Conservation (phyloP, 345 rosid species). For the Eucalyptus albens region DNA sequence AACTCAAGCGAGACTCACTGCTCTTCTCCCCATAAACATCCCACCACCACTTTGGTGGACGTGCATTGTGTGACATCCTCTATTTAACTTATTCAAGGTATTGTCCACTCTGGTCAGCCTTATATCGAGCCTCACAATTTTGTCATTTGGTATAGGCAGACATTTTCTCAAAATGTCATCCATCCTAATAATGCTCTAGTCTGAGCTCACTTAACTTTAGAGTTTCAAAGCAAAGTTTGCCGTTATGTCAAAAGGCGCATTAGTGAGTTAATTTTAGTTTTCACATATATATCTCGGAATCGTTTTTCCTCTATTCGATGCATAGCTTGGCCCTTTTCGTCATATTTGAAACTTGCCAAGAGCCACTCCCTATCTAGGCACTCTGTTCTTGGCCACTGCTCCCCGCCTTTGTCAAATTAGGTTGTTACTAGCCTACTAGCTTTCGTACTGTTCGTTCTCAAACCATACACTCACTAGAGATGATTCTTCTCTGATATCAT, state of each 20-base stretch:
- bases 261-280: neutral
- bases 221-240: too few relatives aligned
- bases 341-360: neutral
- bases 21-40: neutral
- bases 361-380: neutral
- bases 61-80: neutral
- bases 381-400: fast-evolving
- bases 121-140: too few relatives aligned
- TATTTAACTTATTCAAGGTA: neutral
- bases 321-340: neutral
- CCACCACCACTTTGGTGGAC: neutral
- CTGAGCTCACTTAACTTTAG: neutral
- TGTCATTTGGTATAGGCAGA: neutral
- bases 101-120: neutral
- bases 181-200: too few relatives aligned
- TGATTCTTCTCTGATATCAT: neutral
- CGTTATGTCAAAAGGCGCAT: neutral
- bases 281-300: too few relatives aligned
- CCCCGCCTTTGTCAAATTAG: neutral
- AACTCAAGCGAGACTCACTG: fast-evolving
- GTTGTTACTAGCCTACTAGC: neutral
- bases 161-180: too few relatives aligned
- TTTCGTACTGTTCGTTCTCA: fast-evolving
- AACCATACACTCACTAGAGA: neutral
- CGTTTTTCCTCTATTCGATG: neutral